Percentiles rank a stretch among this genome's conserved stretches.
phyloP scores from a whole-genome alignment of 1,284 basidiomycete species.

The Schizopora paradoxa region DNA sequence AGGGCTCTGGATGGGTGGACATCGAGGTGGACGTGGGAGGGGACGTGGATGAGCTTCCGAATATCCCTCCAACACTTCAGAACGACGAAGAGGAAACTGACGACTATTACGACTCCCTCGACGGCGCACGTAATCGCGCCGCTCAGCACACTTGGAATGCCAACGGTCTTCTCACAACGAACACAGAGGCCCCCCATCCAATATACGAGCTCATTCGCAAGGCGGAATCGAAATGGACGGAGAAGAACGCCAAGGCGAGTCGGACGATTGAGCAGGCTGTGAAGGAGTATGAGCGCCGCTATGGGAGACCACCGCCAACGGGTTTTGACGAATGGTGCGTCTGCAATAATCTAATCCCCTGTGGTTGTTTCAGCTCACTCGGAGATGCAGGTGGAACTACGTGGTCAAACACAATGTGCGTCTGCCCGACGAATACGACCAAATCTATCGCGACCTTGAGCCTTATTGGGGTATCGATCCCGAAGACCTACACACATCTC shows the following conservation, averaged over 20 bases:
- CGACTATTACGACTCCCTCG: neutral
- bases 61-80: slow-evolving; percentile 7
- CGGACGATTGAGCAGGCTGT: slow-evolving; percentile 39
- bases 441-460: slow-evolving; percentile 48
- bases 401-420: slow-evolving; percentile 47
- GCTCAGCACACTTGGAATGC: slow-evolving; percentile 23
- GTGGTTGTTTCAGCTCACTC: neutral
- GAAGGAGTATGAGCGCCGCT: slow-evolving; percentile 42
- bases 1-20: neutral
- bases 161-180: slow-evolving; percentile 29
- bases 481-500: slow-evolving; percentile 33
- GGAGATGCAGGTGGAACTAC: slow-evolving; percentile 48
- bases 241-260: slow-evolving; percentile 38
- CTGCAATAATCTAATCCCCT: neutral
- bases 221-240: slow-evolving; percentile 36
- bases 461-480: slow-evolving; percentile 53
- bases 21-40: slow-evolving; percentile 1
- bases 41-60: slow-evolving; percentile 3
- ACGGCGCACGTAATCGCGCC: slow-evolving; percentile 5
- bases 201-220: slow-evolving; percentile 40
- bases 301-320: slow-evolving; percentile 42
- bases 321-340: slow-evolving; percentile 56
- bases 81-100: slow-evolving; percentile 5
- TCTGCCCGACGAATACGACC: slow-evolving; percentile 55
- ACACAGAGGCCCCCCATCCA: slow-evolving; percentile 34